Conservation (phyloP, 345 rosid genomes). For the Capsella bursapastoris region DNA sequence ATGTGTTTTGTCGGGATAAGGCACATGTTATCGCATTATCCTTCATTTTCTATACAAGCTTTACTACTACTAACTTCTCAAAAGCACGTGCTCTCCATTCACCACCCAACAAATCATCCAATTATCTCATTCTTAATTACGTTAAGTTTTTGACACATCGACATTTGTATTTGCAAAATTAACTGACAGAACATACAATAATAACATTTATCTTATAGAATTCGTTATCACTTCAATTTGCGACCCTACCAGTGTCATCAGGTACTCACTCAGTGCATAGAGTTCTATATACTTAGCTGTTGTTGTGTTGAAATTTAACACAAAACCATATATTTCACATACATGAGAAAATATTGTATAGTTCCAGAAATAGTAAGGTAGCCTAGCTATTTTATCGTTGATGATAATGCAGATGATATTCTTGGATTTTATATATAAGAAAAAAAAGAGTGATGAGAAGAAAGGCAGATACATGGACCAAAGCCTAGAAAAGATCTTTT, state of each 20-base stretch:
- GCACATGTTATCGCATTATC: constrained; percentile 50
- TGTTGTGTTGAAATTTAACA: neutral
- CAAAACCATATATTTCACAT: neutral
- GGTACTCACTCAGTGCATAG: too few species aligned
- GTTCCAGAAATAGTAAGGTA: constrained; percentile 29
- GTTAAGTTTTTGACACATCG: constrained; percentile 24
- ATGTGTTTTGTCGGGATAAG: constrained; percentile 47
- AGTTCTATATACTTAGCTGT: too few species aligned
- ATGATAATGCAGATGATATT: constrained; percentile 6
- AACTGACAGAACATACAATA: constrained; percentile 4
- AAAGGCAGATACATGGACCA: constrained; percentile 41
- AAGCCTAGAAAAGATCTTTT: constrained; percentile 41
- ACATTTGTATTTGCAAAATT: constrained; percentile 18
- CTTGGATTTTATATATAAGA: neutral
- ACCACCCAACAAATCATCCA: constrained; percentile 39
- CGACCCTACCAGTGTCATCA: neutral
- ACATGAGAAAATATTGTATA: constrained; percentile 5
- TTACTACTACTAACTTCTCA: constrained; percentile 39
- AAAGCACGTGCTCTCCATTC: constrained; percentile 48
- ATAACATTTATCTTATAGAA: neutral
- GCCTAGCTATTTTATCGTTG: neutral
- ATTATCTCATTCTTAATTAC: constrained; percentile 33
- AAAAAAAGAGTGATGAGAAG: neutral
- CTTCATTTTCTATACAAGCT: constrained; percentile 38
- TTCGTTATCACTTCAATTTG: neutral